Evolutionary conservation across 352 stramenopile species (phyloP).

Genomic region (Phytophthora pisi): DNA sequence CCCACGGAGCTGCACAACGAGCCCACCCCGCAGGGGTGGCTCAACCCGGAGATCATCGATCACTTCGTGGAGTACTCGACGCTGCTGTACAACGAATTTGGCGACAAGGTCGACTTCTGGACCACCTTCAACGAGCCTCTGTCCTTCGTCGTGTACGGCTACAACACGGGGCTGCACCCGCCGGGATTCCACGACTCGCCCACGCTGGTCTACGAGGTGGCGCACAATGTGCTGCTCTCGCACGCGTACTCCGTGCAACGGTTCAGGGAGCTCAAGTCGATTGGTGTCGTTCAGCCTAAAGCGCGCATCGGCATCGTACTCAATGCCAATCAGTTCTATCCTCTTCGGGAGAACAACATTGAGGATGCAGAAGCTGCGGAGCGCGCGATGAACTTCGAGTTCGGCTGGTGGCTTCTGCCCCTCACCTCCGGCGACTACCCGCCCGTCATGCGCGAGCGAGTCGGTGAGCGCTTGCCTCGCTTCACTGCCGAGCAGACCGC

Average conservation of each 20-base stretch:
- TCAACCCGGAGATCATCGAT: conserved; percentile 41
- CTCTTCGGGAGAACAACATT: conserved; percentile 61
- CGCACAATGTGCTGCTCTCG: conserved; percentile 90
- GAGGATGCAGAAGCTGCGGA: conserved; percentile 49
- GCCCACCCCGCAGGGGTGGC: conserved; percentile 31
- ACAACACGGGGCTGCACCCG: conserved; percentile 66
- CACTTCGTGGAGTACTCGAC: conserved; percentile 90
- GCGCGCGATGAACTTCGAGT: conserved; percentile 85
- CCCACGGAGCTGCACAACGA: conserved; percentile 34
- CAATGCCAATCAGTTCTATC: conserved; percentile 77
- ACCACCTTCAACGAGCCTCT: conserved; percentile 95
- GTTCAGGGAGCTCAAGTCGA: conserved; percentile 81
- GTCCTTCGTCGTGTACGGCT: conserved; percentile 84
- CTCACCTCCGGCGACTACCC: conserved; percentile 92
- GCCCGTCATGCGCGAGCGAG: conserved; percentile 79
- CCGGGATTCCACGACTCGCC: conserved; percentile 42
- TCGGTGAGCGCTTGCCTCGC: conserved; percentile 74
- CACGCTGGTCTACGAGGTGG: conserved; percentile 46
- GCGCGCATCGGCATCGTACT: conserved; percentile 92
- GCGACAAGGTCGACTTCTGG: conserved; percentile 91
- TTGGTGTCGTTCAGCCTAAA: conserved; percentile 35
- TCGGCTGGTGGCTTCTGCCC: conserved; percentile 91
- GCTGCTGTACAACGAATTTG: conserved; percentile 91
- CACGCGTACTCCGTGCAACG: conserved; percentile 85
- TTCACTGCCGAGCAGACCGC: conserved; percentile 84